Evolutionary conservation across 345 rosid species (phyloP).

Genomic region (Brassica carinata): DNA sequence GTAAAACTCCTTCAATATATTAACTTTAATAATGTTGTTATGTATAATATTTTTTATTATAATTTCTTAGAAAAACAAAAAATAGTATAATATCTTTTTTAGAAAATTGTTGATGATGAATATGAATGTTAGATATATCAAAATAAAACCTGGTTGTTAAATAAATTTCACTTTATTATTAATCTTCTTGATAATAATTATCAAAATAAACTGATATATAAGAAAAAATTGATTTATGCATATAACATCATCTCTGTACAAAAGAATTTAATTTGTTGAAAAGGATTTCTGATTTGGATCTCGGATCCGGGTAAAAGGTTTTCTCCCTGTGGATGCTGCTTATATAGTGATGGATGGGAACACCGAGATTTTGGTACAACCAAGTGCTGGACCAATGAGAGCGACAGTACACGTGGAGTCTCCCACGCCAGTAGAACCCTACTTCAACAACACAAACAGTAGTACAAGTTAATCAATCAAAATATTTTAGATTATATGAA

Average conservation of each 20-base stretch:
- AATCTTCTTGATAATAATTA: too few species aligned
- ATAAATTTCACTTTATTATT: too few species aligned
- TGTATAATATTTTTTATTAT: too few species aligned
- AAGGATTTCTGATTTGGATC: background rate
- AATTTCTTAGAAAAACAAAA: too few species aligned
- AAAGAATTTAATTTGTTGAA: background rate
- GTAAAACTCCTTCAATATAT: too few species aligned
- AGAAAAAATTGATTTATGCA: too few species aligned
- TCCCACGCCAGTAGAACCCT: conserved; percentile 18
- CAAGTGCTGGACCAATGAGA: conserved; percentile 20
- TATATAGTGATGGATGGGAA: conserved; percentile 11
- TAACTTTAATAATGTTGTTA: too few species aligned
- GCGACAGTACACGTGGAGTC: conserved; percentile 31
- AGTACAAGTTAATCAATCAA: background rate
- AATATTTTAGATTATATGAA: background rate
- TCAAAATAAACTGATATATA: too few species aligned
- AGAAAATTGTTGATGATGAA: too few species aligned
- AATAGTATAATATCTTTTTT: too few species aligned
- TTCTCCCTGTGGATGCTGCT: background rate
- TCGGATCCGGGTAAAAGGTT: background rate
- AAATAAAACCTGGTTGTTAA: too few species aligned
- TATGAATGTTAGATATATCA: too few species aligned
- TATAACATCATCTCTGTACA: background rate
- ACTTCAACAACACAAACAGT: conserved; percentile 19
- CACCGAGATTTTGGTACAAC: conserved; percentile 16